Conservation (phyloP, 768 basidiomycete species). For the Pluteus cervinus region DNA sequence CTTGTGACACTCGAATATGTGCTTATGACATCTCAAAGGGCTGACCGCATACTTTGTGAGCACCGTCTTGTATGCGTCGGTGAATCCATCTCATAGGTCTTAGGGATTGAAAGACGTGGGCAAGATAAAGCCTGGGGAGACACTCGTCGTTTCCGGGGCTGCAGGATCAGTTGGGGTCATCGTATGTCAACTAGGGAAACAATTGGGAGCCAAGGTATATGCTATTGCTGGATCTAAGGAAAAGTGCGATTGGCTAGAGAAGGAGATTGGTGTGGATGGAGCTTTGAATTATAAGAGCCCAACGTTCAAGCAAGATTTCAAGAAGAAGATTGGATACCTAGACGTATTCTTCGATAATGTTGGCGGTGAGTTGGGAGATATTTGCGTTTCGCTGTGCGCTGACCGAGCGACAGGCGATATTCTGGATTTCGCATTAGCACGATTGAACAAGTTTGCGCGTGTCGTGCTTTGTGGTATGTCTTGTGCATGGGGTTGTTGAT, state of each 20-base stretch:
- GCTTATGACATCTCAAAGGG: conserved; percentile 32
- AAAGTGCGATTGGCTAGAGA: conserved; percentile 83
- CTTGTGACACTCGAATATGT: not conserved
- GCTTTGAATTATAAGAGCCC: conserved; percentile 85
- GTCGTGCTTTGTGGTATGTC: conserved; percentile 74
- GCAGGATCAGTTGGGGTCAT: conserved; percentile 87
- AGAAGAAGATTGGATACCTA: conserved; percentile 65
- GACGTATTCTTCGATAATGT: conserved; percentile 87
- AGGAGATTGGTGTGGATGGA: conserved; percentile 76
- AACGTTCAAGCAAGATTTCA: conserved; percentile 68
- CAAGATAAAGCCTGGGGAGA: conserved; percentile 77
- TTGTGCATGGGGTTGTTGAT: not conserved
- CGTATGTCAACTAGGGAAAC: conserved; percentile 80
- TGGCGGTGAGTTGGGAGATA: conserved; percentile 32
- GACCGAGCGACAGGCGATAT: conserved; percentile 53
- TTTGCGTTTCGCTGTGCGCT: conserved; percentile 1
- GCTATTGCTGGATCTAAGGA: conserved; percentile 82
- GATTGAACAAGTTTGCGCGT: conserved; percentile 73
- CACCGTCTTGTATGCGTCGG: not conserved
- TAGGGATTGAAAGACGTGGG: conserved; percentile 83
- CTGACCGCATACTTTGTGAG: conserved; percentile 87
- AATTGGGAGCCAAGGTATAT: conserved; percentile 73
- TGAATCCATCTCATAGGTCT: conserved; percentile 1
- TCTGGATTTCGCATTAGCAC: conserved; percentile 68
- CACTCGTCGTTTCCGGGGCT: conserved; percentile 81